phyloP scores from a whole-genome alignment of 2,329 filamentous ascomycete species.

The Apiospora phragmitis region DNA sequence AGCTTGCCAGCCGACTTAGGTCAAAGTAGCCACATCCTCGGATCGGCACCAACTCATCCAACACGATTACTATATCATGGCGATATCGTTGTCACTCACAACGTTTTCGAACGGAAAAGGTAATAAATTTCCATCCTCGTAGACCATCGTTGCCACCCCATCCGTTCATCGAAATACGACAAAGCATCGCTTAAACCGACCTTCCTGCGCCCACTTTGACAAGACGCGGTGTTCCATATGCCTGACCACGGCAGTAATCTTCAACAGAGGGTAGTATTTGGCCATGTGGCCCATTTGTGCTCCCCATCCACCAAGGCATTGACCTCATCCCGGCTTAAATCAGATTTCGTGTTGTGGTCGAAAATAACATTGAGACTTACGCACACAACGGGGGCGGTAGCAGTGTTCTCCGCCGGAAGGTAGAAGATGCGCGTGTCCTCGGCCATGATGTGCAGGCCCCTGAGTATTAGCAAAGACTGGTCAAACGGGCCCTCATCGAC shows the following conservation, averaged over 20 bases:
- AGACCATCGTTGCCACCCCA: neutral
- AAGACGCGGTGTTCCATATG: neutral
- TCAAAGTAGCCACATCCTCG: neutral
- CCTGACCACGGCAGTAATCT: neutral
- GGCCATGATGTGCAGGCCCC: neutral
- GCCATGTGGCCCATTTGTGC: accelerated
- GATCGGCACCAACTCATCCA: neutral
- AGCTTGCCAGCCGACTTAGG: too few species aligned
- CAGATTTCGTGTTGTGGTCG: neutral
- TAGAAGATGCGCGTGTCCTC: conserved; percentile 8
- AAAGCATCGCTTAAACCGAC: neutral
- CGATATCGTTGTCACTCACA: neutral
- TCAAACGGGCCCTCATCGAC: neutral
- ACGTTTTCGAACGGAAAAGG: neutral
- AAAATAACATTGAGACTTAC: neutral
- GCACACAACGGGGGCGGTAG: neutral
- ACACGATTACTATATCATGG: neutral
- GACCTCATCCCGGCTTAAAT: neutral
- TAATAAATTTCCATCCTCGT: neutral
- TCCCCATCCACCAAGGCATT: neutral
- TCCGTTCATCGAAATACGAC: neutral
- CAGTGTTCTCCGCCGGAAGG: neutral
- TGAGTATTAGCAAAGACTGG: neutral
- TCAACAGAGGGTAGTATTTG: neutral
- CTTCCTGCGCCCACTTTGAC: neutral